These are phyloP conservation scores for Lecanoromycetidae sp. DNA, from an alignment of 2,329 filamentous ascomycete species.

Conservation along the genomic window DNA sequence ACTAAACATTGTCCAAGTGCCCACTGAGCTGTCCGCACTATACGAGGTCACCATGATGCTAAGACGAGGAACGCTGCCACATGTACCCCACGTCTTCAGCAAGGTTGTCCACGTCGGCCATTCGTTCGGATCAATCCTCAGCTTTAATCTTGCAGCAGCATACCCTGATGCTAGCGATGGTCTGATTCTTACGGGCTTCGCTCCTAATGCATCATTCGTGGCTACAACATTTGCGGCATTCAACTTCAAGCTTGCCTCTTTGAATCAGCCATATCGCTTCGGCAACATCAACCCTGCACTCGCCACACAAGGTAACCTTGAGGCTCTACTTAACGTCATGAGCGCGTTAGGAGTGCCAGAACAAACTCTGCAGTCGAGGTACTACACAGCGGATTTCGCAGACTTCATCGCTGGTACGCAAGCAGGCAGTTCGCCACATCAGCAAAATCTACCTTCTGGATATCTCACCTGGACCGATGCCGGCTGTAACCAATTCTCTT, in stretches of 20 bases:
- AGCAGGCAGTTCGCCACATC: slow-evolving; percentile 12
- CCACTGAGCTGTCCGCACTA: slow-evolving; percentile 47
- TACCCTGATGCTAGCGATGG: slow-evolving; percentile 45
- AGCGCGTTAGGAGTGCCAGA: too few species aligned
- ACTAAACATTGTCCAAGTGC: slow-evolving; percentile 23
- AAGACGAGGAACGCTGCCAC: slow-evolving; percentile 34
- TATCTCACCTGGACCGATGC: slow-evolving; percentile 41
- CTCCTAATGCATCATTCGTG: slow-evolving; percentile 36
- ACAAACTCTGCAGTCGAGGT: too few species aligned
- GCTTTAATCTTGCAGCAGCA: slow-evolving; percentile 42
- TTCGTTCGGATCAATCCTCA: slow-evolving; percentile 50
- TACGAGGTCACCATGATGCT: slow-evolving; percentile 40
- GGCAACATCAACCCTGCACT: too few species aligned
- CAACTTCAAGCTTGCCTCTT: slow-evolving; percentile 37
- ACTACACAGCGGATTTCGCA: too few species aligned
- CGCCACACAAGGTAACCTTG: too few species aligned
- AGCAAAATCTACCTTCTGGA: slow-evolving; percentile 32
- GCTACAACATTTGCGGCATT: slow-evolving; percentile 33
- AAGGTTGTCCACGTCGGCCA: slow-evolving; percentile 51
- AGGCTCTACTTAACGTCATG: too few species aligned
- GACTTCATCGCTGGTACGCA: slow-evolving; percentile 17
- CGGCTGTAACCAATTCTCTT: slow-evolving; percentile 37
- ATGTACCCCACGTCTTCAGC: slow-evolving; percentile 27
- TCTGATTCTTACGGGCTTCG: slow-evolving; percentile 50
- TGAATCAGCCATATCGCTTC: slow-evolving; percentile 32